These are phyloP conservation scores for Solanum medicagineum DNA, from an alignment of 257 asterid genomes.

Conservation along the genomic window DNA sequence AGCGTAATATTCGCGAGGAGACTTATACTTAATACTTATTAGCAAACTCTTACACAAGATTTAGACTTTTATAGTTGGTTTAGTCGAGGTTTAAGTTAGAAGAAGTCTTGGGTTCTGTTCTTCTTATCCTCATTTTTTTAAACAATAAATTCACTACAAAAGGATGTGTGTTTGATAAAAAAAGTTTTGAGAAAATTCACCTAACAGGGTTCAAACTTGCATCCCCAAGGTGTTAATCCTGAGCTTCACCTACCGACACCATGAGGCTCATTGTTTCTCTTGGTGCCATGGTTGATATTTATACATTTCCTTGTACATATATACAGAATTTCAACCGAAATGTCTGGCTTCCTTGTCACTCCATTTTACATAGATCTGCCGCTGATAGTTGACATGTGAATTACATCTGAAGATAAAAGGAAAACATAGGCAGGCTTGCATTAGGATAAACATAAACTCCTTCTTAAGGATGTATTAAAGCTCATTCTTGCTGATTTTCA, in stretches of 20 bases:
- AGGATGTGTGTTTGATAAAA: neutral
- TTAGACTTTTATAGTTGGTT: neutral
- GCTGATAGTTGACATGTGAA: neutral
- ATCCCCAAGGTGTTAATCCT: neutral
- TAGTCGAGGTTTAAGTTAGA: neutral
- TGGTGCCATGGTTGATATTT: neutral
- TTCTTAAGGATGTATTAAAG: neutral
- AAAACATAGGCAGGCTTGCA: neutral
- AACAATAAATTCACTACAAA: neutral
- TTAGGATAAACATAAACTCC: neutral
- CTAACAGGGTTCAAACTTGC: neutral
- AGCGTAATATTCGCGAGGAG: neutral
- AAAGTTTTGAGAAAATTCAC: neutral
- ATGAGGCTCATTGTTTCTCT: neutral
- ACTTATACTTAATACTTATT: neutral
- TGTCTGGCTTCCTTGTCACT: neutral
- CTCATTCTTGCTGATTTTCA: neutral
- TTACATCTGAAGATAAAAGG: neutral
- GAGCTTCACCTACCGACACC: neutral
- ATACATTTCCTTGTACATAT: neutral
- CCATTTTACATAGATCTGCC: neutral
- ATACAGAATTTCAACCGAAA: neutral
- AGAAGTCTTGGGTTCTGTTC: neutral
- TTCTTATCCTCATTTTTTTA: neutral
- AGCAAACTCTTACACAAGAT: neutral